A percentile compares a stretch with the other conserved stretches of the same genome.
Conservation (phyloP, 441 rosid genomes). For the Gossypium schwendimanii region DNA sequence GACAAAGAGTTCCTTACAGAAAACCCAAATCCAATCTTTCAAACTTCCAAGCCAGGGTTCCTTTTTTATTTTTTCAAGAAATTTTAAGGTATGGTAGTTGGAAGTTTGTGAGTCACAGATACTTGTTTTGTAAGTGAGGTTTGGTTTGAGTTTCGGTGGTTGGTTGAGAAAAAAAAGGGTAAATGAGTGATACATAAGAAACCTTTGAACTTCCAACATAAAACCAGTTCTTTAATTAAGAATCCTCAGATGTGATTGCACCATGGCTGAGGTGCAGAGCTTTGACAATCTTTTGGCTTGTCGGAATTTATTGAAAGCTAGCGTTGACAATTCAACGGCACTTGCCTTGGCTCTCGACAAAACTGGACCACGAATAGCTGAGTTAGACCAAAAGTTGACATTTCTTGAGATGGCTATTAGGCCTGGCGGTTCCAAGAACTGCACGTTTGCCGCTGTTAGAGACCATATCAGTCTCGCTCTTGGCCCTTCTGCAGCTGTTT, state of each 20-base stretch:
- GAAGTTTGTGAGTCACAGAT: slow-evolving; percentile 7
- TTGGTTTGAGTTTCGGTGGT: slow-evolving; percentile 52
- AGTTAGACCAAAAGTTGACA: slow-evolving; percentile 27
- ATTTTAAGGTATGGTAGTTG: slow-evolving; percentile 5
- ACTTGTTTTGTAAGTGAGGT: slow-evolving; percentile 51
- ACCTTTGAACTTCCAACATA: background rate
- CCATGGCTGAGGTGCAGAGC: slow-evolving; percentile 33
- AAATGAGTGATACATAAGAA: slow-evolving; percentile 23
- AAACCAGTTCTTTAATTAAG: background rate
- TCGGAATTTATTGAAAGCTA: slow-evolving; percentile 37
- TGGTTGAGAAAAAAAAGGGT: slow-evolving; percentile 36
- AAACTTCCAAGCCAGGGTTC: background rate
- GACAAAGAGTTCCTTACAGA: background rate
- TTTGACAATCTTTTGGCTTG: slow-evolving; percentile 37
- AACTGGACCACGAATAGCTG: slow-evolving; percentile 37
- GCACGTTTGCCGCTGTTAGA: slow-evolving; percentile 32
- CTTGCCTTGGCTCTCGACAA: slow-evolving; percentile 32
- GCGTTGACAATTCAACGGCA: slow-evolving; percentile 54
- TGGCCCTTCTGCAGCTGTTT: slow-evolving; percentile 50
- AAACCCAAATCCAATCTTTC: background rate
- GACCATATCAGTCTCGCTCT: slow-evolving; percentile 48
- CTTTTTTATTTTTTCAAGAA: background rate
- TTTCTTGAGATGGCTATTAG: slow-evolving; percentile 36
- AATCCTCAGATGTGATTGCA: background rate
- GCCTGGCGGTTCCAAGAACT: slow-evolving; percentile 18